Base-by-base conservation (phyloP, 805 yeast species). In the Barnettozyma sp. region DNA sequence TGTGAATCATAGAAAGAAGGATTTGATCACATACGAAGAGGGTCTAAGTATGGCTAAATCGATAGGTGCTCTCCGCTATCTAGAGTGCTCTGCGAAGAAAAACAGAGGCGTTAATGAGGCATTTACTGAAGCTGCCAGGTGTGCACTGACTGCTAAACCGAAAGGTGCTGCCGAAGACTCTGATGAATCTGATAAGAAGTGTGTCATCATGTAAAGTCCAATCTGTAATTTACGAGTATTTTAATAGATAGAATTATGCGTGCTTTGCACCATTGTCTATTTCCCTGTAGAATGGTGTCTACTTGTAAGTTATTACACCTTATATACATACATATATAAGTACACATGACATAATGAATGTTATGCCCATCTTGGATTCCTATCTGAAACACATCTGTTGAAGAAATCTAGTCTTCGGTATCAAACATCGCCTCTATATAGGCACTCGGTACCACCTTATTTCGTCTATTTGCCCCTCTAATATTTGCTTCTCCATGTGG, bases 41-140 rank as follows among this genome's bases (percentile, higher is more conserved):
- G 98, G 98, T 21, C 70, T 92, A 40, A 78, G 79, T 1, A 86
- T 90, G 51, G 98, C 98, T 25, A 87, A 87, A 55, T 76, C 76
- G 55, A 83, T 92, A 29, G 97, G 97, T 17, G 97, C 98, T 1
- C 67, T 88, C 50, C 75, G 97, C 53, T 92, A 92, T 59, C 70
- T 92, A 54, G 98, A 92, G 61, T 92, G 98, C 63, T 84, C 95
- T 19, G 97, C 98, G 6, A 92, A 88, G 68, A 79, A 82, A 58
- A 90, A 88, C 60, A 76, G 94, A 54, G 98, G 98, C 46, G 98
- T 92, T n/a, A 92, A 94, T 55, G 98, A 92, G 64, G 97, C 97
- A 8, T 92, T 92, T 58, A 87, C 97, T 0, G 98, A 92, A 63
- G 98, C 97, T 29, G 96, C 97, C 7, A 78, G 98, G 58, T 88